Percentiles rank a stretch among this genome's conserved stretches.
Evolutionary conservation across 495 filamentous ascomycete species (phyloP).

Genomic region (Rhizodiscina lignyota): DNA sequence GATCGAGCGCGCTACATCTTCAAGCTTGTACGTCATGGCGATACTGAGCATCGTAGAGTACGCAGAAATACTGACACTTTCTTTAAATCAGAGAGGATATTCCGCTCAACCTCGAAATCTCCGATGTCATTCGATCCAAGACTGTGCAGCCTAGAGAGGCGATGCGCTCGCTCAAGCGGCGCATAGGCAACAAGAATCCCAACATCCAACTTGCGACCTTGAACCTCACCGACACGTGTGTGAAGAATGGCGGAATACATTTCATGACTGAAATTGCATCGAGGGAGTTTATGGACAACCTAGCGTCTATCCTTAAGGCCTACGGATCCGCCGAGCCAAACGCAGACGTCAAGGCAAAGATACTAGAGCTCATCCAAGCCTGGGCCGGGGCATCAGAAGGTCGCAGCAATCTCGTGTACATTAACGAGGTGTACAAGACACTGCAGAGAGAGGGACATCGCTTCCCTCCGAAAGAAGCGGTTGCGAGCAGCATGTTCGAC

Average conservation of each 20-base stretch:
- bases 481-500: conserved; percentile 89
- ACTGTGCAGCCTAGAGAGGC: conserved; percentile 93
- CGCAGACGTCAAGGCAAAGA: conserved; percentile 70
- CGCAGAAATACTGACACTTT: conserved; percentile 4
- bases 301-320: conserved; percentile 73
- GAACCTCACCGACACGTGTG: conserved; percentile 94
- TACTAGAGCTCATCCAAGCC: conserved; percentile 79
- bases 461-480: conserved; percentile 76
- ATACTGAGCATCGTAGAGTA: neutral
- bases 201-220: conserved; percentile 88
- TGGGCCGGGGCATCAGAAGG: conserved; percentile 89
- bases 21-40: conserved; percentile 70
- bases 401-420: conserved; percentile 65
- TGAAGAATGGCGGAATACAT: conserved; percentile 96
- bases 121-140: conserved; percentile 89
- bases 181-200: conserved; percentile 90
- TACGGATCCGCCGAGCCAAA: conserved; percentile 63
- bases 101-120: conserved; percentile 90
- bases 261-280: conserved; percentile 91
- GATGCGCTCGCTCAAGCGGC: conserved; percentile 85
- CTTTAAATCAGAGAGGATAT: conserved; percentile 66
- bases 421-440: conserved; percentile 68
- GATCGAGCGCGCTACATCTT: conserved; percentile 84
- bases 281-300: conserved; percentile 94
- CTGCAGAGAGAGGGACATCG: conserved; percentile 71